phyloP scores from a whole-genome alignment of 495 filamentous ascomycete species.

The Oidiodendron maius region DNA sequence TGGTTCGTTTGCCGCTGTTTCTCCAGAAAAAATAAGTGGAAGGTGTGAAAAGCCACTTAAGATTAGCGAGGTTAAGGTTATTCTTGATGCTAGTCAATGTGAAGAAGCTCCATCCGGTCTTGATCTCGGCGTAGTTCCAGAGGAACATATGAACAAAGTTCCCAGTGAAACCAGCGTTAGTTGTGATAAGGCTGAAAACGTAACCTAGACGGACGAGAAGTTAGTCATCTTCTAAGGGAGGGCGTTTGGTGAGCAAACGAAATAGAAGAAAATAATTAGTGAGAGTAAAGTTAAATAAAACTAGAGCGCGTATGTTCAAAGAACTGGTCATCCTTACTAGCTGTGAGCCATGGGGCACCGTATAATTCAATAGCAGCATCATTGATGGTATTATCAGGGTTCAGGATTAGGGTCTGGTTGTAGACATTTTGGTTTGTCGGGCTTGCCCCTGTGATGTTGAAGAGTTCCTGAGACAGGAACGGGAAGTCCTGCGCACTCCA shows the following conservation, averaged over 20 bases:
- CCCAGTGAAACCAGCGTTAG: slow-evolving; percentile 37
- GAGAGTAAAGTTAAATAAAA: too few species aligned
- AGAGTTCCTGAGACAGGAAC: slow-evolving; percentile 40
- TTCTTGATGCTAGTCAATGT: too few species aligned
- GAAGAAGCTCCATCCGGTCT: slow-evolving; percentile 8
- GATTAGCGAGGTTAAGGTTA: slow-evolving; percentile 11
- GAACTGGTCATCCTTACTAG: too few species aligned
- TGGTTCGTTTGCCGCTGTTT: slow-evolving; percentile 6
- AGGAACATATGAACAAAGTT: slow-evolving; percentile 30
- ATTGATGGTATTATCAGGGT: slow-evolving; percentile 31
- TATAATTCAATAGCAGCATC: slow-evolving; percentile 23
- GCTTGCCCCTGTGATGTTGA: slow-evolving; percentile 34
- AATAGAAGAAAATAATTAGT: too few species aligned
- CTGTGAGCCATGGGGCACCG: slow-evolving; percentile 37
- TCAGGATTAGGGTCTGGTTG: slow-evolving; percentile 32
- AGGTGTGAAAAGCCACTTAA: slow-evolving; percentile 16
- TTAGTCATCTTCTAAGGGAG: too few species aligned
- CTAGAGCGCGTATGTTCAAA: too few species aligned
- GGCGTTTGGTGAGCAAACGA: too few species aligned
- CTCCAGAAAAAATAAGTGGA: slow-evolving; percentile 28
- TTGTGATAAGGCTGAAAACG: slow-evolving; percentile 32
- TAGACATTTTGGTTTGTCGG: slow-evolving; percentile 22
- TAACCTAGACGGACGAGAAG: too few species aligned
- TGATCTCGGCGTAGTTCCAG: slow-evolving; percentile 20
- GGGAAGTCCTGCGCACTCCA: slow-evolving; percentile 44